Percentiles rank a stretch among this genome's conserved stretches.
phyloP scores from a whole-genome alignment of 768 basidiomycete species.

The Crassisporium funariophilum region DNA sequence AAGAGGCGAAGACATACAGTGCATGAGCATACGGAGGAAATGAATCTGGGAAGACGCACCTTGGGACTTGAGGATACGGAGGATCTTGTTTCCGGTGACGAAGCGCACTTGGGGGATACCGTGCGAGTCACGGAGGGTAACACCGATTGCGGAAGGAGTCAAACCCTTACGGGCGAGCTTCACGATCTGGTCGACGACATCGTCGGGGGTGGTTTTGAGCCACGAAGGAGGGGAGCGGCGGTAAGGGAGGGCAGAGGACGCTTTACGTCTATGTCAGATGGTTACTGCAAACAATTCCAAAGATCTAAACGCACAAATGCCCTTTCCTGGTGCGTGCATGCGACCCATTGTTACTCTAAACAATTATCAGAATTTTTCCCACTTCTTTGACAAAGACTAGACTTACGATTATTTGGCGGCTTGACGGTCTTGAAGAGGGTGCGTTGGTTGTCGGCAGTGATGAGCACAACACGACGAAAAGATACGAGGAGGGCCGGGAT shows the following conservation, averaged over 20 bases:
- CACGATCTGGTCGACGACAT: constrained; percentile 94
- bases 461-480: constrained; percentile 29
- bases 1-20: constrained; percentile 17
- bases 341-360: constrained; percentile 78
- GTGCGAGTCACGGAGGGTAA: constrained; percentile 96
- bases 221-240: constrained; percentile 92
- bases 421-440: constrained; percentile 47
- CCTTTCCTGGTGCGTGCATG: constrained; percentile 99
- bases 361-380: constrained; percentile 14
- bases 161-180: constrained; percentile 98
- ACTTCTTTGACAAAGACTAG: not conserved
- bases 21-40: constrained; percentile 25
- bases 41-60: constrained; percentile 52
- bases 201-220: constrained; percentile 96
- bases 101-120: constrained; percentile 98
- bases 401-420: constrained; percentile 27
- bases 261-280: constrained; percentile 28
- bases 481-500: constrained; percentile 29
- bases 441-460: constrained; percentile 33
- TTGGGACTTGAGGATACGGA: constrained; percentile 93
- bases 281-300: constrained; percentile 2
- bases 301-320: constrained; percentile 78
- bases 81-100: constrained; percentile 99
- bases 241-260: constrained; percentile 98
- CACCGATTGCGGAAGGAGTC: constrained; percentile 97